A percentile compares a stretch with the other conserved stretches of the same genome.
Conservation (phyloP, 2,329 filamentous ascomycete species). For the Trichoderma afroharzianum region DNA sequence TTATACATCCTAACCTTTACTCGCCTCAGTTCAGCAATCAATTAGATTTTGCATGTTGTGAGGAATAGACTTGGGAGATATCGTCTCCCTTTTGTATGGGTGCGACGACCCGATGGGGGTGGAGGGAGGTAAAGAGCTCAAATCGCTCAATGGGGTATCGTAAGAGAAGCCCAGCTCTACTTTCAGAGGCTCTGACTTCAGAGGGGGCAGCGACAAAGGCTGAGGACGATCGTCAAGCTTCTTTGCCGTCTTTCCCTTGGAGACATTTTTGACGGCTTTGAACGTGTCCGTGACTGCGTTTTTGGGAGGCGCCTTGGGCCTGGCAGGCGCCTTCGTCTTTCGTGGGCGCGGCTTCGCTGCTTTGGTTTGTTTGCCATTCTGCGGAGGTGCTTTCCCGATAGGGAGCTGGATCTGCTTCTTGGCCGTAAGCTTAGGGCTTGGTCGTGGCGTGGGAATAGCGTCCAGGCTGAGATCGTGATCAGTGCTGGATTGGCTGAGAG, state of each 20-base stretch:
- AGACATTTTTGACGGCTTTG: conserved; percentile 40
- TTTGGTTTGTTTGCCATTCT: conserved; percentile 22
- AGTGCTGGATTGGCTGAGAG: conserved; percentile 25
- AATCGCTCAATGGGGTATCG: conserved; percentile 17
- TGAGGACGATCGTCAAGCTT: conserved; percentile 18
- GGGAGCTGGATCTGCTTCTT: conserved; percentile 53
- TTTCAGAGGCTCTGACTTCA: conserved; percentile 24
- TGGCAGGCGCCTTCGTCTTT: conserved; percentile 34
- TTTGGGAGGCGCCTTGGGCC: conserved; percentile 37
- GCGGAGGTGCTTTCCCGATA: conserved; percentile 33
- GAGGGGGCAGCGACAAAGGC: conserved; percentile 21
- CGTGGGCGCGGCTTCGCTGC: conserved; percentile 30
- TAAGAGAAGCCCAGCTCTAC: conserved; percentile 5
- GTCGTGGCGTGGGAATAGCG: conserved; percentile 55
- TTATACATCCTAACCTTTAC: background rate
- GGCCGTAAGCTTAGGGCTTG: conserved; percentile 49
- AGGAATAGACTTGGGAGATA: conserved; percentile 43
- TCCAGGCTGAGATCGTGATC: conserved; percentile 42
- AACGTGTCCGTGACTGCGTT: conserved; percentile 41
- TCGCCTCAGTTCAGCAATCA: conserved; percentile 22
- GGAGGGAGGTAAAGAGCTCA: conserved; percentile 22
- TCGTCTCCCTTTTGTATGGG: conserved; percentile 31
- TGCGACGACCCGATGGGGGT: conserved; percentile 21
- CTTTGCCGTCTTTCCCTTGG: conserved; percentile 24
- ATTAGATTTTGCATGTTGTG: conserved; percentile 39